Conservation (phyloP, 768 basidiomycete genomes). For the Termitomyces sp. region DNA sequence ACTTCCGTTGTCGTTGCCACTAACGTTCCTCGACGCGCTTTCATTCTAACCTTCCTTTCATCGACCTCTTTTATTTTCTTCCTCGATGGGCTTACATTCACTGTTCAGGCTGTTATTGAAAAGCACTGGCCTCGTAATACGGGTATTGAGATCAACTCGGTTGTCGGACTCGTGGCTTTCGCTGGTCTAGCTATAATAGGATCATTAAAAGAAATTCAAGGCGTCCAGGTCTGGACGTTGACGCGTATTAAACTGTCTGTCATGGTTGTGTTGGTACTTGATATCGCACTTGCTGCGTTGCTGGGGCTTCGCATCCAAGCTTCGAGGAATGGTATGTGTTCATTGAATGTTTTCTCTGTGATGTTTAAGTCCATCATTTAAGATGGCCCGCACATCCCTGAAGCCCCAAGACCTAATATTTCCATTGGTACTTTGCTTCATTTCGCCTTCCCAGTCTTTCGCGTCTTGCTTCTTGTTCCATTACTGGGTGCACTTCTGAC, state of each 20-base stretch:
- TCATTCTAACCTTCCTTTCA: conserved; percentile 70
- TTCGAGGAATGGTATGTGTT: conserved; percentile 25
- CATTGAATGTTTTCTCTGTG: conserved; percentile 5
- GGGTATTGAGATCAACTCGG: conserved; percentile 61
- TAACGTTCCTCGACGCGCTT: conserved; percentile 65
- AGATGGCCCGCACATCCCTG: conserved; percentile 22
- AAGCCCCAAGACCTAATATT: conserved; percentile 22
- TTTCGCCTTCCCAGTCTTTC: conserved; percentile 53
- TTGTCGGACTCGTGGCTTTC: conserved; percentile 67
- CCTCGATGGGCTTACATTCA: conserved; percentile 70
- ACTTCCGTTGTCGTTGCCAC: conserved; percentile 73
- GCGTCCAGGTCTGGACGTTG: conserved; percentile 62
- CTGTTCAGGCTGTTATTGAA: conserved; percentile 56
- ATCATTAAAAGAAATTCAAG: conserved; percentile 73
- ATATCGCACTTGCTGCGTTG: conserved; percentile 54
- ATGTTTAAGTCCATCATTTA: conserved; percentile 8
- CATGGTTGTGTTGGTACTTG: conserved; percentile 48
- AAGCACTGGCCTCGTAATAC: conserved; percentile 60
- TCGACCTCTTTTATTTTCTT: conserved; percentile 70
- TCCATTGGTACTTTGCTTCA: conserved; percentile 30
- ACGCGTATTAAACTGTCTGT: conserved; percentile 53
- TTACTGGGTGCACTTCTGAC: conserved; percentile 55
- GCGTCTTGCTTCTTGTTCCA: conserved; percentile 55
- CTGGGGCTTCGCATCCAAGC: conserved; percentile 37
- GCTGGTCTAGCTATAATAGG: conserved; percentile 70